Conservation (phyloP, 1,139 yeast species). For the Diutina pseudorugosa region DNA sequence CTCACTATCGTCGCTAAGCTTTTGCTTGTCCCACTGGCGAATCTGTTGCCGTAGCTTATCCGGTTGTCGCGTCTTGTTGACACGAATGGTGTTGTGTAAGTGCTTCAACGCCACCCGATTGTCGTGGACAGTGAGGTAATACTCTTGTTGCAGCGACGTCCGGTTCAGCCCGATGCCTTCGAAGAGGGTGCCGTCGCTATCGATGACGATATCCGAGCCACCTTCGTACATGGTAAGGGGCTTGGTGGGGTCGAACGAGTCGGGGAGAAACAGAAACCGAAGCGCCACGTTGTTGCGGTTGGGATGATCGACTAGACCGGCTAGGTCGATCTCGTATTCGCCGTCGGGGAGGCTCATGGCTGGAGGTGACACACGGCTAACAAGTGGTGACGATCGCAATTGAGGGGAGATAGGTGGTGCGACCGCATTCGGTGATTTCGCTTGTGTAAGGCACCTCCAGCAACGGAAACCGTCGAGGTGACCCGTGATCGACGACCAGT, state of each 20-base stretch:
- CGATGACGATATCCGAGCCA: neutral
- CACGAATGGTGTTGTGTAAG: conserved; percentile 74
- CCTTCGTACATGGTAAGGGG: conserved; percentile 13
- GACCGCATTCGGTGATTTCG: too few species aligned
- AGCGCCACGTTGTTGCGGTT: conserved; percentile 18
- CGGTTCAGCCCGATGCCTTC: neutral
- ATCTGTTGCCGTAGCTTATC: conserved; percentile 46
- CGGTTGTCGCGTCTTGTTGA: conserved; percentile 55
- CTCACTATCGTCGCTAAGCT: neutral
- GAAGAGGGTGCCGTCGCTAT: conserved; percentile 1
- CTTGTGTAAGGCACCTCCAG: too few species aligned
- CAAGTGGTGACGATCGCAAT: too few species aligned
- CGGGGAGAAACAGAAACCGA: conserved; percentile 33
- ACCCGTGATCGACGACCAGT: too few species aligned
- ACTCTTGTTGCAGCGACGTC: neutral
- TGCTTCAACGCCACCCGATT: neutral
- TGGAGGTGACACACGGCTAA: too few species aligned
- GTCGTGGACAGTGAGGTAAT: neutral
- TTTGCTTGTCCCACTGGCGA: conserved; percentile 52
- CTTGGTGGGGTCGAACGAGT: conserved; percentile 26
- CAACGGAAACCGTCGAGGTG: too few species aligned
- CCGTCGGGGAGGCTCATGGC: conserved; percentile 29
- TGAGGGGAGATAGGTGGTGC: too few species aligned
- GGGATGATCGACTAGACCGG: conserved; percentile 6
- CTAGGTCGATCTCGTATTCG: conserved; percentile 31